phyloP scores from a whole-genome alignment of 345 rosid genomes.

The Boechera retrofracta region DNA sequence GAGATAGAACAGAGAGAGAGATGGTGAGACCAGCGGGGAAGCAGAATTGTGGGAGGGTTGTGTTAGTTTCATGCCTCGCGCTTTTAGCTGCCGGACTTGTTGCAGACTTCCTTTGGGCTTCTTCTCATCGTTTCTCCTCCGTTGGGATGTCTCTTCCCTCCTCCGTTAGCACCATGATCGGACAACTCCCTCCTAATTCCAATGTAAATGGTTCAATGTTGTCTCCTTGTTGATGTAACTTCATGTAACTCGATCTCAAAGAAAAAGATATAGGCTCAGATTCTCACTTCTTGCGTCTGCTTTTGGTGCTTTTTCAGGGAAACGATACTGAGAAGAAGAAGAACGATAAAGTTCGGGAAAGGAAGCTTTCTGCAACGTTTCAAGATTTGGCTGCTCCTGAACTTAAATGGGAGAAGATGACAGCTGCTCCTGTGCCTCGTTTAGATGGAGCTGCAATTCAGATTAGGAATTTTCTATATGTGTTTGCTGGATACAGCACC shows the following conservation, averaged over 20 bases:
- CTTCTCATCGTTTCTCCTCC: constrained; percentile 64
- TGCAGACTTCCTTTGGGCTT: constrained; percentile 85
- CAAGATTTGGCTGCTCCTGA: constrained; percentile 87
- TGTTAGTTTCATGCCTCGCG: constrained; percentile 51
- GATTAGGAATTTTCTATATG: constrained; percentile 73
- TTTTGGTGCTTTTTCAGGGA: constrained; percentile 42
- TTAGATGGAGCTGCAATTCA: constrained; percentile 93
- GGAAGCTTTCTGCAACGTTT: constrained; percentile 86
- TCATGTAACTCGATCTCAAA: constrained; percentile 8
- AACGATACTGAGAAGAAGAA: constrained; percentile 49
- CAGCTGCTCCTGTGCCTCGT: constrained; percentile 90
- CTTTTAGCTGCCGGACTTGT: constrained; percentile 65
- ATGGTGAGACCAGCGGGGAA: constrained; percentile 60
- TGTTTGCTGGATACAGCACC: constrained; percentile 94
- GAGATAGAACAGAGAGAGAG: neutral
- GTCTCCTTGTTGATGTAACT: neutral
- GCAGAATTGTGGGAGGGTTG: constrained; percentile 53
- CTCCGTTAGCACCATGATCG: constrained; percentile 24
- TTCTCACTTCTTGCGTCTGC: neutral
- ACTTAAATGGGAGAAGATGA: constrained; percentile 89
- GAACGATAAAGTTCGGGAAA: constrained; percentile 43
- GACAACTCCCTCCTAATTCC: constrained; percentile 35
- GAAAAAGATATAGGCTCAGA: constrained; percentile 4
- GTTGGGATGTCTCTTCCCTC: constrained; percentile 40
- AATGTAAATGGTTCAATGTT: constrained; percentile 26